These are phyloP conservation scores for Scleromitrula shiraiana DNA, from an alignment of 2,329 filamentous ascomycete genomes.

Conservation along the genomic window DNA sequence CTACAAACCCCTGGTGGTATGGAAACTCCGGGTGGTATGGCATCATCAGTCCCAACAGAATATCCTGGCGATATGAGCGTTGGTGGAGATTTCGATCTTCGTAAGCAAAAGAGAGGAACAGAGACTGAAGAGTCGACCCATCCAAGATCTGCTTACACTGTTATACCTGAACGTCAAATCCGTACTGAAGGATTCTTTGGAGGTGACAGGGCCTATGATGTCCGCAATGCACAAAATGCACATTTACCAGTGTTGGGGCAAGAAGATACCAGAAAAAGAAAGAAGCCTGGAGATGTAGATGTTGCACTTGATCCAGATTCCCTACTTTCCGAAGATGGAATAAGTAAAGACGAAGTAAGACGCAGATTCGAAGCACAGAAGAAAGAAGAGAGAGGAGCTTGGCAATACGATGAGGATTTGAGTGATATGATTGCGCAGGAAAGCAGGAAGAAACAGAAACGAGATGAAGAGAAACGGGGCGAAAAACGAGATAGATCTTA, in stretches of 20 bases:
- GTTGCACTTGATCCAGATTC: slow-evolving; percentile 84
- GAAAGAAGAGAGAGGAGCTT: slow-evolving; percentile 50
- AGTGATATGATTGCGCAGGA: slow-evolving; percentile 95
- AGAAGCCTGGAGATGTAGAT: slow-evolving; percentile 94
- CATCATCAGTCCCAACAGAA: slow-evolving; percentile 74
- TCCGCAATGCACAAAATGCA: slow-evolving; percentile 50
- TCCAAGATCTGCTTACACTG: slow-evolving; percentile 76
- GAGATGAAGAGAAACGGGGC: slow-evolving; percentile 69
- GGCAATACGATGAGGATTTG: slow-evolving; percentile 77
- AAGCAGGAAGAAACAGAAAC: slow-evolving; percentile 80
- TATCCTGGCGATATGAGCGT: slow-evolving; percentile 68
- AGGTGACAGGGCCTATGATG: slow-evolving; percentile 86
- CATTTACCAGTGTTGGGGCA: slow-evolving; percentile 68
- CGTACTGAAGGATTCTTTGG: slow-evolving; percentile 91
- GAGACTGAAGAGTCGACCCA: slow-evolving; percentile 76
- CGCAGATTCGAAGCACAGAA: slow-evolving; percentile 69
- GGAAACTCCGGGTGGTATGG: slow-evolving; percentile 74
- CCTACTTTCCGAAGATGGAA: slow-evolving; percentile 62
- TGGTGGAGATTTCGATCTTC: slow-evolving; percentile 80
- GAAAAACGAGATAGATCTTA: slow-evolving; percentile 40
- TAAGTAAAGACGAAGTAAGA: slow-evolving; percentile 78
- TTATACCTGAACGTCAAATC: slow-evolving; percentile 82
- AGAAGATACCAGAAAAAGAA: slow-evolving; percentile 72
- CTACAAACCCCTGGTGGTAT: slow-evolving; percentile 67
- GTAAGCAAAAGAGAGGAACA: slow-evolving; percentile 76